Percentiles rank a stretch among this genome's conserved stretches.
Evolutionary conservation across 1,284 basidiomycete species (phyloP).

Genomic region (Apiotrichum akiyoshidainum): DNA sequence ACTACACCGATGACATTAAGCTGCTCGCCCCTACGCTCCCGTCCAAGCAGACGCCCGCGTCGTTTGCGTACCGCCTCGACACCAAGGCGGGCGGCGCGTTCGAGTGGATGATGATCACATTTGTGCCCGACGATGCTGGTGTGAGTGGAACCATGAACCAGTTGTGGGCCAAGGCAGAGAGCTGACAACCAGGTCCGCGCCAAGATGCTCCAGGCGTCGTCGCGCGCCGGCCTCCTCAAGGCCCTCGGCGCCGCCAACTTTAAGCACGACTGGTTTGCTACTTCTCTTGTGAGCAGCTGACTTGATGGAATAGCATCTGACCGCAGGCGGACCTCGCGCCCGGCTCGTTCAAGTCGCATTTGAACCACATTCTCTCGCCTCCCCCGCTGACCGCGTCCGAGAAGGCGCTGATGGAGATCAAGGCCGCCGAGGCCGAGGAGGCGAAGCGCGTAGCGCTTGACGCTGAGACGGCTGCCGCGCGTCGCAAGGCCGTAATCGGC

Average conservation of each 20-base stretch:
- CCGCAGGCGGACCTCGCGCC: conserved; percentile 51
- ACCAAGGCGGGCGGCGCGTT: conserved; percentile 36
- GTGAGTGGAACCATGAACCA: too few species aligned
- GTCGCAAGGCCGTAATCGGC: conserved; percentile 41
- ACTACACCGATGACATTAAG: conserved; percentile 44
- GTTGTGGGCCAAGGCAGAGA: too few species aligned
- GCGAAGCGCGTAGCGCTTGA: conserved; percentile 44
- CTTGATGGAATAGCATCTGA: too few species aligned
- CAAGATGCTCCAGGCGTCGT: conserved; percentile 91
- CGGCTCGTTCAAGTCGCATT: conserved; percentile 67
- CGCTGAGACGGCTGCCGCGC: conserved; percentile 33
- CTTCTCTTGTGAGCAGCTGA: conserved; percentile 66
- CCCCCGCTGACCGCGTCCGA: conserved; percentile 76
- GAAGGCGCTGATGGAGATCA: conserved; percentile 71
- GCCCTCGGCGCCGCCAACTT: conserved; percentile 72
- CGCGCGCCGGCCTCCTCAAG: conserved; percentile 68
- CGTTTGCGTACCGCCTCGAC: conserved; percentile 48
- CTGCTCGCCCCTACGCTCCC: conserved; percentile 40
- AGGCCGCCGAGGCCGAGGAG: conserved; percentile 61
- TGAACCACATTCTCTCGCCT: conserved; percentile 67
- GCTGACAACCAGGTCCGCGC: conserved; percentile 38
- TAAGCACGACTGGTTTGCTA: conserved; percentile 76
- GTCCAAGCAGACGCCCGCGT: conserved; percentile 42
- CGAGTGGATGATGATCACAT: conserved; percentile 52
- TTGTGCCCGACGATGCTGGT: conserved; percentile 50